Evolutionary conservation across 768 basidiomycete genomes (phyloP).

Genomic region (Russula sp.): DNA sequence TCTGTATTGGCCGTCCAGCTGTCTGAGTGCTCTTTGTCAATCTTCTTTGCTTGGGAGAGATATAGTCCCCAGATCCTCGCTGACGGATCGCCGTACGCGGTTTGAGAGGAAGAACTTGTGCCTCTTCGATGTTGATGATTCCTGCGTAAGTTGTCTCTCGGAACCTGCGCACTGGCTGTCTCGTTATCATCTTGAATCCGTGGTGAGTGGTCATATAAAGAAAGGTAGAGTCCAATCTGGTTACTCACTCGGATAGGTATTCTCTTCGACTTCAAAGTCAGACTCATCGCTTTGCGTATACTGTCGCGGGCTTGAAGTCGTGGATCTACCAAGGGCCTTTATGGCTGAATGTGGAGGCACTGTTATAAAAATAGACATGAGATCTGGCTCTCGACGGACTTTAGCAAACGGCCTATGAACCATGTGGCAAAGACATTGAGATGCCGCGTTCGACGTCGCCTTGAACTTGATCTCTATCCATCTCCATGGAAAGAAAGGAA

Average conservation of each 20-base stretch:
- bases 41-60: neutral
- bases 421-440: neutral
- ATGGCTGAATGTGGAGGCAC: neutral
- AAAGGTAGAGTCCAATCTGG: neutral
- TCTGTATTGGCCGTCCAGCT: neutral
- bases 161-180: neutral
- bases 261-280: constrained; percentile 5
- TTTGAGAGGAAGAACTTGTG: neutral
- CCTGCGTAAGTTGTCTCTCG: neutral
- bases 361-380: neutral
- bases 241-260: neutral
- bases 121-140: neutral
- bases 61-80: neutral
- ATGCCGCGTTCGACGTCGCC: neutral
- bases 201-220: neutral
- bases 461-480: neutral
- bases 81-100: neutral
- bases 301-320: neutral
- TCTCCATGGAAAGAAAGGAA: neutral
- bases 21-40: neutral
- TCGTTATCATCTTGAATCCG: neutral
- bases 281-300: neutral
- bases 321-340: neutral
- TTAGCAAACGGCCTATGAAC: neutral
- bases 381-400: neutral